A percentile compares a stretch with the other conserved stretches of the same genome.
phyloP scores from a whole-genome alignment of 345 rosid species.

The Pistacia vera region DNA sequence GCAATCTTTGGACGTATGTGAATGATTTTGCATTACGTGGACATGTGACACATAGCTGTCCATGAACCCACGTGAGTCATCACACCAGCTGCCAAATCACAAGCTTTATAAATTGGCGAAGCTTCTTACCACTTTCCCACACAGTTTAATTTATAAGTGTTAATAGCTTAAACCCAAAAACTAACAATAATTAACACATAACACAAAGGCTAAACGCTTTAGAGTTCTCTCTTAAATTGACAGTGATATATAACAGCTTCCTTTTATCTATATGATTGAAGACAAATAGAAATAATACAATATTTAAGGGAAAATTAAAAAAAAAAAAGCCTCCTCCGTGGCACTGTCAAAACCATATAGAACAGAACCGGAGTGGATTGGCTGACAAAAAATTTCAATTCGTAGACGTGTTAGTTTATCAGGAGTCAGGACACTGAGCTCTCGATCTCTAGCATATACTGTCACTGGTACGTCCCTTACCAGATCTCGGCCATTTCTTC shows the following conservation, averaged over 20 bases:
- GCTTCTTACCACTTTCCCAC: slow-evolving; percentile 5
- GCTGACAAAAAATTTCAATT: neutral
- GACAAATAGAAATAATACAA: neutral
- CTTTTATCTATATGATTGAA: too few species aligned
- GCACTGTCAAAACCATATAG: slow-evolving; percentile 3
- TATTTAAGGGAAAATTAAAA: neutral
- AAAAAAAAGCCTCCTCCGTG: neutral
- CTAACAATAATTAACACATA: too few species aligned
- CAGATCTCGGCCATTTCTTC: neutral
- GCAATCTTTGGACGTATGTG: neutral
- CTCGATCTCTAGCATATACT: neutral
- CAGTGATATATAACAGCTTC: too few species aligned
- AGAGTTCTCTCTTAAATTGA: too few species aligned
- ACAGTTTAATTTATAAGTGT: too few species aligned
- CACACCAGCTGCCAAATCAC: neutral
- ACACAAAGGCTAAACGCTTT: too few species aligned
- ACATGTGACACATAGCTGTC: neutral
- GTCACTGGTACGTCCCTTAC: neutral
- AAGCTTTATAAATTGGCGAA: neutral
- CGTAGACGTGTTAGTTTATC: neutral
- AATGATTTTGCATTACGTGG: neutral
- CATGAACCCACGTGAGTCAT: slow-evolving; percentile 2
- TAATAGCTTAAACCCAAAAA: too few species aligned
- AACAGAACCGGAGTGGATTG: neutral
- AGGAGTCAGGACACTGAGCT: neutral